A percentile compares a stretch with the other conserved stretches of the same genome.
phyloP scores from a whole-genome alignment of 768 basidiomycete genomes.

The Lentinula aciculospora region DNA sequence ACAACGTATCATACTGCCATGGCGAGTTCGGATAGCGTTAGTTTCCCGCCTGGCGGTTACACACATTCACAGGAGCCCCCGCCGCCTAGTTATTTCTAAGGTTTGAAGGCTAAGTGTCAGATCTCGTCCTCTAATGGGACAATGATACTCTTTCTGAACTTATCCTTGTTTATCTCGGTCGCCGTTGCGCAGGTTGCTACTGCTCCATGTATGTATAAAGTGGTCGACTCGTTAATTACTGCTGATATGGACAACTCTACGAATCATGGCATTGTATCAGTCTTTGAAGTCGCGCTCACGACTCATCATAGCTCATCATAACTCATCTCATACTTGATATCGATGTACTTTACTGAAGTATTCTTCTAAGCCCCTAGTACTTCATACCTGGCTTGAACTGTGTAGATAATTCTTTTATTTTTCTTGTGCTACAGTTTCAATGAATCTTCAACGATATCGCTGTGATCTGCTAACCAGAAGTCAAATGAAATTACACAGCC shows the following conservation, averaged over 20 bases:
- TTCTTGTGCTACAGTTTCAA: no score
- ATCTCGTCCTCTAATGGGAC: not conserved
- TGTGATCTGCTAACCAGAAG: no score
- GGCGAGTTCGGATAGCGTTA: constrained; percentile 3
- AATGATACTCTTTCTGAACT: not conserved
- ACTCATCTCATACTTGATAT: not conserved
- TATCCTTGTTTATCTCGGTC: not conserved
- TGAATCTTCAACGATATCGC: no score
- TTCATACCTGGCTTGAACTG: no score
- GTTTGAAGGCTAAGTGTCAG: not conserved
- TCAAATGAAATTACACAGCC: no score
- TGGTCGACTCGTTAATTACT: not conserved
- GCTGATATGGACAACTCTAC: not conserved
- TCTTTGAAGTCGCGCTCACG: not conserved
- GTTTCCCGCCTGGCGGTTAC: not conserved
- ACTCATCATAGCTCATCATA: not conserved
- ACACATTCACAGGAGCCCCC: not conserved
- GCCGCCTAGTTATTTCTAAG: not conserved
- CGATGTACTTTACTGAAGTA: not conserved
- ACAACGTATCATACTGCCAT: constrained; percentile 13
- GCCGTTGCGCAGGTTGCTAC: not conserved
- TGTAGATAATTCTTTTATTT: no score
- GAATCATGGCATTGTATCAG: not conserved
- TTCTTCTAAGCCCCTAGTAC: no score
- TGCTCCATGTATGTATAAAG: not conserved